These are phyloP conservation scores for Pichia sp. DNA, from an alignment of 1,139 yeast genomes.

Conservation along the genomic window DNA sequence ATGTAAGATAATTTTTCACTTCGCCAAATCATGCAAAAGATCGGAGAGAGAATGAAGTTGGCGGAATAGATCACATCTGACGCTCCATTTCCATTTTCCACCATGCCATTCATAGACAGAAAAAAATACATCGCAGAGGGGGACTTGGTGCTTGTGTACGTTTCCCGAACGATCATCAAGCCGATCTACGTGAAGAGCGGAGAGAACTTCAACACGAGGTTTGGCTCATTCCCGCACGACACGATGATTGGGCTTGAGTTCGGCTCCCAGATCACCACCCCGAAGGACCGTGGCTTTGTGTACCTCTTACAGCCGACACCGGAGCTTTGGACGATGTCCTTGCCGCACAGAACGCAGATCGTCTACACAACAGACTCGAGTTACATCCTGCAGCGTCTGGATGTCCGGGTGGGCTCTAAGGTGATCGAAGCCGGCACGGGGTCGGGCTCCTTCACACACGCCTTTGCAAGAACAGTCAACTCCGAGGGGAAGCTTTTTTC, in stretches of 20 bases:
- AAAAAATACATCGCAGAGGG: conserved; percentile 69
- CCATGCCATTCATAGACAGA: conserved; percentile 34
- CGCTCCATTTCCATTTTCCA: background rate
- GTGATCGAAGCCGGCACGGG: conserved; percentile 99
- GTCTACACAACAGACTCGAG: conserved; percentile 95
- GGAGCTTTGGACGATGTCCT: conserved; percentile 89
- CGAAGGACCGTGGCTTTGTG: conserved; percentile 78
- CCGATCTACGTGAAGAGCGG: conserved; percentile 63
- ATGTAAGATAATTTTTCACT: no score
- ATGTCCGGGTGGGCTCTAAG: conserved; percentile 66
- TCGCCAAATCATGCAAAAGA: no score
- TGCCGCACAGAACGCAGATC: conserved; percentile 96
- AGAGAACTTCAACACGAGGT: conserved; percentile 71
- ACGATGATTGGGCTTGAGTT: conserved; percentile 75
- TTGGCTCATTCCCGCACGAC: conserved; percentile 81
- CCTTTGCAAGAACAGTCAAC: conserved; percentile 78
- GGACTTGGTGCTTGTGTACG: conserved; percentile 80
- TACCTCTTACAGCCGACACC: conserved; percentile 90
- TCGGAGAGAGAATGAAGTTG: no score
- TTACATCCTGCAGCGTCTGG: conserved; percentile 77
- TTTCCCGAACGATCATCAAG: conserved; percentile 73
- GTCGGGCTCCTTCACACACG: conserved; percentile 91
- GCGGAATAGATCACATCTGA: no score
- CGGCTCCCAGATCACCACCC: conserved; percentile 83
- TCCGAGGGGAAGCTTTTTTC: conserved; percentile 64